Base-by-base conservation (phyloP, 179 eudicot genomes). In the Dionaea muscipula region DNA sequence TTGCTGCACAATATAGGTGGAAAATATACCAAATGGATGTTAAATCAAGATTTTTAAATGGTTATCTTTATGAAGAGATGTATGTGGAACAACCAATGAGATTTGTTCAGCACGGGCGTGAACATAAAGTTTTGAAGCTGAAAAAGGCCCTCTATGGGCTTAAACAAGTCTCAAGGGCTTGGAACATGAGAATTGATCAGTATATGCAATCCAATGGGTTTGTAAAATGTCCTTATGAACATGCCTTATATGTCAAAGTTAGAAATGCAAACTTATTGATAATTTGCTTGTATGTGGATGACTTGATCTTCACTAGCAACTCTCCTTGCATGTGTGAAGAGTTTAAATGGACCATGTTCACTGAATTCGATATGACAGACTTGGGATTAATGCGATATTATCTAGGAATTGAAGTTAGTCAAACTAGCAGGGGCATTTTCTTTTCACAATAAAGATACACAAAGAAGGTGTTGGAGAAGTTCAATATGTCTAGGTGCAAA, bases 11-110 rank as follows among this genome's bases (percentile, higher is more conserved):
- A 22, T n/a, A 46, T 19, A 16, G 24, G 8, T 37, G 15, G 26
- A 54, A 19, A n/a, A 23, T 54, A 38, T 41, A 54, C 19, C 57
- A 54, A 37, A 54, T 54, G 57, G 22, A 54, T 54, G 57, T 54
- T 20, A 54, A 35, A 24, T 35, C 26, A 6, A 0, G 45, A 2
- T 35, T 35, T n/a, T 14, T 37, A 1, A 20, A 36, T 54, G 45
- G 26, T 7, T n/a, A 26, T 19, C 2, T 51, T n/a, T 3, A 51
- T 2, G 55, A 51, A 27, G 39, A 27, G 7, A 18, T 13, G 13
- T 37, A 11, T 21, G 45, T 54, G 5, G 13, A 54, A 23, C 45
- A 54, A 23, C 23, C 56, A 14, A 0, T 3, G 11, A 18, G 39
- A 27, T 52, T 16, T 52, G 21, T 13, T 10, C 7, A n/a, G 15